These are phyloP conservation scores for Lecanosticta acicola DNA, from an alignment of 2,329 filamentous ascomycete genomes.

Conservation along the genomic window DNA sequence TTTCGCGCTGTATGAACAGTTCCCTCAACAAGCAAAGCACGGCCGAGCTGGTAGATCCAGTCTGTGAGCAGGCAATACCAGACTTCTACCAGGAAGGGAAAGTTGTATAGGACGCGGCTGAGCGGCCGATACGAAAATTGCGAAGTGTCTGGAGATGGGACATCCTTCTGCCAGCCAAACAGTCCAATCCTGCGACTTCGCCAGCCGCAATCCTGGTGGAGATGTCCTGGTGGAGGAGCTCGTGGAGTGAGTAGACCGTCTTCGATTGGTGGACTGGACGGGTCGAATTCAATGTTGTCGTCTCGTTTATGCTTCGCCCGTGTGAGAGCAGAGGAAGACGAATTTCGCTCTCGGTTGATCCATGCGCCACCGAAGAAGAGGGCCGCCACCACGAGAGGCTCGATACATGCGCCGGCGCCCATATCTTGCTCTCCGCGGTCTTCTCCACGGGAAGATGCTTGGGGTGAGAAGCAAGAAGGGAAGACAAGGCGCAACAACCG, in stretches of 20 bases:
- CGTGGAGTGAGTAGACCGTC: conserved; percentile 32
- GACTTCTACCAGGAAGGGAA: conserved; percentile 67
- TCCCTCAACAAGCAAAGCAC: conserved; percentile 62
- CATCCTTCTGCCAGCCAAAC: conserved; percentile 41
- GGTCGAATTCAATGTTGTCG: conserved; percentile 37
- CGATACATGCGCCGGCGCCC: conserved; percentile 54
- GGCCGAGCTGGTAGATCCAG: conserved; percentile 61
- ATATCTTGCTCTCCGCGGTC: conserved; percentile 32
- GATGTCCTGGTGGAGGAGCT: not conserved
- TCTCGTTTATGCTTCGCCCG: conserved; percentile 9
- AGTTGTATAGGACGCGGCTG: conserved; percentile 58
- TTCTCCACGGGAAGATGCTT: not conserved
- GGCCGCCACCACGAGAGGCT: conserved; percentile 56
- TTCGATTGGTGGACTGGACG: conserved; percentile 34
- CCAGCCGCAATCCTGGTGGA: conserved; percentile 33
- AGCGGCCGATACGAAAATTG: conserved; percentile 56
- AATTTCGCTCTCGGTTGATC: conserved; percentile 52
- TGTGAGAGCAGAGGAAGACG: no score
- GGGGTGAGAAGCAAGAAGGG: no score
- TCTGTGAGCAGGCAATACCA: conserved; percentile 69
- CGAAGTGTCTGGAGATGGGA: conserved; percentile 57
- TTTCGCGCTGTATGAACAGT: conserved; percentile 63
- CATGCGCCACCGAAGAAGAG: conserved; percentile 58
- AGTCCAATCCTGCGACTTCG: conserved; percentile 46
- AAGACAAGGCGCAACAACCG: no score